Percentiles rank a stretch among this genome's conserved stretches.
phyloP scores from a whole-genome alignment of 2,329 filamentous ascomycete genomes.

The Colletotrichum chrysophilum region DNA sequence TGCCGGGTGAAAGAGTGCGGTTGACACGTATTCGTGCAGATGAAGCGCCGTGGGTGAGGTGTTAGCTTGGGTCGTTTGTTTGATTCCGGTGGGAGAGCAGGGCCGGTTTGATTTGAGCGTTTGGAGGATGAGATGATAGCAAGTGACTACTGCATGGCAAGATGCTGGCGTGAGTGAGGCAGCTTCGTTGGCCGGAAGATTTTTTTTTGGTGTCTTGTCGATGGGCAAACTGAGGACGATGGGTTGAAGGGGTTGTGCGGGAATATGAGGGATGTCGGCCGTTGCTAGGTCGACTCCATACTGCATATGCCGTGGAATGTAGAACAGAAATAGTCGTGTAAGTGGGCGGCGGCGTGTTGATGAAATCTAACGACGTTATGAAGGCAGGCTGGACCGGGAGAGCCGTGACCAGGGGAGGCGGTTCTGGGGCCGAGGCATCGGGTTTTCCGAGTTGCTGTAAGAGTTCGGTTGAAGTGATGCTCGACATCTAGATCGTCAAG shows the following conservation, averaged over 20 bases:
- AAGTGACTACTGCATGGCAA: neutral
- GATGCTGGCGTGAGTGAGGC: neutral
- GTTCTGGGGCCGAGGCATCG: neutral
- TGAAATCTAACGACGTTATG: neutral
- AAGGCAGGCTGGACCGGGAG: neutral
- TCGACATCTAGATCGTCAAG: neutral
- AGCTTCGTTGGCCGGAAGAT: neutral
- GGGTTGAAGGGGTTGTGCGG: neutral
- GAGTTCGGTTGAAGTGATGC: neutral
- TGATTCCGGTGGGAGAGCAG: neutral
- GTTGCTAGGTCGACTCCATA: neutral
- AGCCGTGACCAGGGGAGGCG: neutral
- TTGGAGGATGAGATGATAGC: neutral
- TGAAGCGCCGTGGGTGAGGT: neutral
- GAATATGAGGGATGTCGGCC: neutral
- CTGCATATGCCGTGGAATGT: neutral
- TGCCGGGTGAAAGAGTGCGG: neutral
- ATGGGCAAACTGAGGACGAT: neutral
- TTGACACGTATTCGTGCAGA: neutral
- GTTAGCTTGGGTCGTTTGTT: neutral
- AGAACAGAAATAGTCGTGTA: neutral
- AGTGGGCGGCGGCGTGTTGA: neutral
- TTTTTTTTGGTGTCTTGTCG: neutral
- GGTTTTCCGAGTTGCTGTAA: neutral
- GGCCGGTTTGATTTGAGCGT: neutral